Base-by-base conservation (phyloP, 2,329 filamentous ascomycete species). In the Neopestalotiopsis sp. region DNA sequence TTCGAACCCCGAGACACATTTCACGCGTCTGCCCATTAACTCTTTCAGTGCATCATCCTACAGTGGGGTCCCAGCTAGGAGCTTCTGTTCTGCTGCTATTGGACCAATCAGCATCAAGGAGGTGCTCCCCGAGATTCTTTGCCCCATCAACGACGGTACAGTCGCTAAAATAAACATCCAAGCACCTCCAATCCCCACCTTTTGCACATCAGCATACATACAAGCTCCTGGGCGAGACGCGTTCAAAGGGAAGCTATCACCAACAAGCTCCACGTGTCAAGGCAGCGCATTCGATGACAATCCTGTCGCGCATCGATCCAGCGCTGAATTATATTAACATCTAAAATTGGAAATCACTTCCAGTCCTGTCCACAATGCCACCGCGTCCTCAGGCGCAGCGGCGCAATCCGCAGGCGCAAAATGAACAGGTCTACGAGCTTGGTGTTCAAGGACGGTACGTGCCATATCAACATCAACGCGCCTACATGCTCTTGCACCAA, bases 371-470 rank as follows among this genome's bases (percentile, higher is more conserved):
- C 64, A 70, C 42, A 65, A 84, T 85, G 83, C 78, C 81, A 72
- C 79, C 82, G 59, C 78, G 81, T 67, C 72, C 75, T 70, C 74
- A 77, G 59, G 69, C 75, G 71, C 77, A 76, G 70, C 78, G 80
- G 70, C 82, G 83, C 73, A 79, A 76, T 59, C 75, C 76, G 56
- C 76, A 68, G 57, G 40, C 78, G 75, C 81, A 85, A 69, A 81
- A 80, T 71, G 84, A 86, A 68, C 83, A 83, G 65, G 77, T 87
- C 30, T 87, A 84, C 74, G 82, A 85, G 38, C 73, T 87, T n/a
- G 86, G 86, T 64, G 81, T 84, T 49, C 79, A 78, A 68, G 86
- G 86, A 76, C 84, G 86, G 86, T 85, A 80, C 68, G 79, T 40
- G 42, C 34, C 20, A n/a, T 38, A 0, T 9, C 32, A 17, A 40